Evolutionary conservation across 2,329 filamentous ascomycete species (phyloP).

Genomic region (Leptographium flavum): DNA sequence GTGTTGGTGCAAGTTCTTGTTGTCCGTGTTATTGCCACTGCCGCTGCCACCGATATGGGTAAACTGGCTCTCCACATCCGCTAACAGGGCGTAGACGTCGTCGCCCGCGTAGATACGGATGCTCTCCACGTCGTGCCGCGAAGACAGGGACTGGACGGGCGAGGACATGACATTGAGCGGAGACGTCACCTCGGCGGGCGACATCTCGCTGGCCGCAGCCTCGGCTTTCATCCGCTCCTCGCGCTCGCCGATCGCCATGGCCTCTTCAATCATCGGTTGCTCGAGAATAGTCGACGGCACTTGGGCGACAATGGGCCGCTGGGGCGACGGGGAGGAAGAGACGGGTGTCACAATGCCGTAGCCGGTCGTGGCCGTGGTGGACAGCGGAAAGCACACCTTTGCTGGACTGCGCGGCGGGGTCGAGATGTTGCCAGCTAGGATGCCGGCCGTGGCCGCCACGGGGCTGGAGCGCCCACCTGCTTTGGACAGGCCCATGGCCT

Average conservation of each 20-base stretch:
- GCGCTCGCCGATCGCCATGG: constrained; percentile 15
- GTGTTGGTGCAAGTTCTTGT: constrained; percentile 11
- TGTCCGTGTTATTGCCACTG: not conserved
- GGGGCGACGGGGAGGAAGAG: constrained; percentile 25
- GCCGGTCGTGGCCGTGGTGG: constrained; percentile 4
- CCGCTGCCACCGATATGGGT: constrained; percentile 21
- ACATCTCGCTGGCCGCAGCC: not conserved
- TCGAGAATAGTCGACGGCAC: constrained; percentile 43
- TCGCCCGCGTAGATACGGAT: constrained; percentile 55
- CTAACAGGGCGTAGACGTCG: constrained; percentile 51
- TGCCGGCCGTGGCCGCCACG: not conserved
- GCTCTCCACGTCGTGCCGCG: constrained; percentile 39
- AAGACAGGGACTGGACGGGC: not conserved
- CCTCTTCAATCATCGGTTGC: constrained; percentile 31
- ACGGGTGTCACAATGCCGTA: constrained; percentile 8
- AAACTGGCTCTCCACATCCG: constrained; percentile 51
- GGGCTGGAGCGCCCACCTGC: constrained; percentile 5
- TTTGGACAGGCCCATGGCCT: constrained; percentile 22
- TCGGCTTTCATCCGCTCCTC: not conserved
- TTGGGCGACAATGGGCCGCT: constrained; percentile 32
- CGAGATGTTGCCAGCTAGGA: constrained; percentile 25
- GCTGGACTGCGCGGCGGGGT: constrained; percentile 47
- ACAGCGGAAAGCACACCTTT: constrained; percentile 21
- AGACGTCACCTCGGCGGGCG: not conserved
- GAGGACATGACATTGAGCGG: not conserved